A percentile compares a stretch with the other conserved stretches of the same genome.
Evolutionary conservation across 2,329 filamentous ascomycete species (phyloP).

Genomic region (Fusarium piperis): DNA sequence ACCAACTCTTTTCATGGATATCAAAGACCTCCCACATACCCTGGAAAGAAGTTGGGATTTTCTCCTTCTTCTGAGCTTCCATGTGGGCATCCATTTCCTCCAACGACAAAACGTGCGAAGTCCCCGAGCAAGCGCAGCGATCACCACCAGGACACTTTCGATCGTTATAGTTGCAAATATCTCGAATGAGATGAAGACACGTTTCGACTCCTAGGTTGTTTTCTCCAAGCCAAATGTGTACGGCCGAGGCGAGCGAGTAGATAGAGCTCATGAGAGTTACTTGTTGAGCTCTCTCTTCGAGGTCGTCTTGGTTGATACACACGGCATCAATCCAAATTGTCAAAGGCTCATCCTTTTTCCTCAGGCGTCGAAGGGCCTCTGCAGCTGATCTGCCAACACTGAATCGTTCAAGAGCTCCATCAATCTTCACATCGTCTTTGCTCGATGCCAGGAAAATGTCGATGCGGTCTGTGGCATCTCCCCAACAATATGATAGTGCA

Average conservation of each 20-base stretch:
- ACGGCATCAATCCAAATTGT: constrained; percentile 36
- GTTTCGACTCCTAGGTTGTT: constrained; percentile 4
- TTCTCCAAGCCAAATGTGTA: constrained; percentile 30
- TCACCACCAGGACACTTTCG: constrained; percentile 4
- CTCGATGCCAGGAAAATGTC: neutral
- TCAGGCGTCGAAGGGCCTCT: constrained; percentile 6
- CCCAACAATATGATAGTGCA: constrained; percentile 33
- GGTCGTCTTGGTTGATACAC: constrained; percentile 35
- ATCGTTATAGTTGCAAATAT: constrained; percentile 25
- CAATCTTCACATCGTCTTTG: accelerated
- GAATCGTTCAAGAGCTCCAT: neutral
- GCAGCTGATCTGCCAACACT: constrained; percentile 19
- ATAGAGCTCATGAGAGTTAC: constrained; percentile 30
- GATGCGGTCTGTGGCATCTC: constrained; percentile 1
- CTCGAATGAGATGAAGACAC: constrained; percentile 12
- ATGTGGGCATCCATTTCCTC: neutral
- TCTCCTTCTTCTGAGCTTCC: neutral
- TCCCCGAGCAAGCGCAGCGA: constrained; percentile 4
- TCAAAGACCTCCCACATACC: constrained; percentile 24
- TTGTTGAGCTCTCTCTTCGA: constrained; percentile 28
- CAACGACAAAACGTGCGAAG: neutral
- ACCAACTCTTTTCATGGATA: constrained; percentile 5
- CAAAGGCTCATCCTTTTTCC: neutral
- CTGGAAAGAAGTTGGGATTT: neutral
- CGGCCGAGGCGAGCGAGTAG: constrained; percentile 2